Evolutionary conservation across 2,329 filamentous ascomycete species (phyloP).

Genomic region (Aspergillus aculeatus): DNA sequence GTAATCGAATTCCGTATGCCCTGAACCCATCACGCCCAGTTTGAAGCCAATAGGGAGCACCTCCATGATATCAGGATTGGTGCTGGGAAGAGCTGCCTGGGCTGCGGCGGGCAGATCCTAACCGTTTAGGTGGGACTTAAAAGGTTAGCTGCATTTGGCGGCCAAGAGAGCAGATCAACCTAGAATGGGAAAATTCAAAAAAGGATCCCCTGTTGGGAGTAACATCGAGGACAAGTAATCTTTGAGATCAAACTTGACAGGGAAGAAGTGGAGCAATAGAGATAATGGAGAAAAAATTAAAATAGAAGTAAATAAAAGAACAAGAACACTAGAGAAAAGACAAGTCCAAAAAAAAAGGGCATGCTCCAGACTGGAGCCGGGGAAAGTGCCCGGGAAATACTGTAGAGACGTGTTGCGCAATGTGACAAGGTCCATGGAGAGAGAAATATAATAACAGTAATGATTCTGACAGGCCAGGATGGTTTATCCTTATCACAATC

Average conservation of each 20-base stretch:
- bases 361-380: background rate
- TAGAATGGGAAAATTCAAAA: background rate
- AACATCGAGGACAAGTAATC: background rate
- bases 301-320: too few species aligned
- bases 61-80: background rate
- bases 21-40: background rate
- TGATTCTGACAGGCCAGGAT: background rate
- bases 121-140: slow-evolving; percentile 14
- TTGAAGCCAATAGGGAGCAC: background rate
- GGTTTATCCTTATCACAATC: background rate
- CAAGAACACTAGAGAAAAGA: too few species aligned
- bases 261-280: background rate
- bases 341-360: too few species aligned
- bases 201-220: background rate
- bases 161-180: background rate
- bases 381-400: background rate
- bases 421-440: background rate
- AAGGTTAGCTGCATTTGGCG: slow-evolving; percentile 9
- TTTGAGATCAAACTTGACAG: too few species aligned
- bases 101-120: slow-evolving; percentile 16
- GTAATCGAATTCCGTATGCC: background rate
- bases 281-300: background rate
- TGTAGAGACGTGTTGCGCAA: background rate
- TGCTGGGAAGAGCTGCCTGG: background rate
- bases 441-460: background rate